A percentile compares a stretch with the other conserved stretches of the same genome.
Conservation (phyloP, 225 moss, liverwort and hornwort species). For the Sphagnum contortum region DNA sequence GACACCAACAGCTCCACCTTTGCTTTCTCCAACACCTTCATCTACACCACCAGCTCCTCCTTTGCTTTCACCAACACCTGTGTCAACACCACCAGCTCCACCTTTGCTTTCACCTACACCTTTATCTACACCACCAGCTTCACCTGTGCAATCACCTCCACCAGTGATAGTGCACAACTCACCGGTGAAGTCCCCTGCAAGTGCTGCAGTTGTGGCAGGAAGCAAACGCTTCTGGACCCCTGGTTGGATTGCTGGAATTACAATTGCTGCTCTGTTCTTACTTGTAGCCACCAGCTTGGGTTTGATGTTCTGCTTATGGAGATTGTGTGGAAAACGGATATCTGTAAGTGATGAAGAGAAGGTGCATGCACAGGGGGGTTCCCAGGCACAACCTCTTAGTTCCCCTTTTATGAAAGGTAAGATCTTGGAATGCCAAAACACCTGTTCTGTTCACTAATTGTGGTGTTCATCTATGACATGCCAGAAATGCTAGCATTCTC, state of each 20-base stretch:
- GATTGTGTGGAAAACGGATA: slow-evolving; percentile 19
- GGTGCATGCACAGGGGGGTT: slow-evolving; percentile 13
- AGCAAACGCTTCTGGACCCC: slow-evolving; percentile 32
- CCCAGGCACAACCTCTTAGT: slow-evolving; percentile 38
- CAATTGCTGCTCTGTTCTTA: slow-evolving; percentile 18
- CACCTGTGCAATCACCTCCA: slow-evolving; percentile 7
- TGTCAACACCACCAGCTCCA: too few relatives aligned
- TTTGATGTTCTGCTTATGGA: slow-evolving; percentile 18
- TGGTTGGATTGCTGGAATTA: slow-evolving; percentile 30
- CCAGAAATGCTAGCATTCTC: too few relatives aligned
- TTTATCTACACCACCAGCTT: neutral
- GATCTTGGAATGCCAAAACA: neutral
- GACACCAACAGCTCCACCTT: too few relatives aligned
- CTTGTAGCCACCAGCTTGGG: slow-evolving; percentile 12
- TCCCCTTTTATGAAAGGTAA: slow-evolving; percentile 22
- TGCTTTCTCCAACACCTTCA: too few relatives aligned
- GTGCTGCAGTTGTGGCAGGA: slow-evolving; percentile 5
- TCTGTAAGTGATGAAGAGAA: slow-evolving; percentile 10
- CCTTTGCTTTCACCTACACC: too few relatives aligned
- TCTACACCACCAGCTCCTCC: too few relatives aligned
- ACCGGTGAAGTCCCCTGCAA: neutral
- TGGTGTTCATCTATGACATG: too few relatives aligned
- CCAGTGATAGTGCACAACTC: neutral
- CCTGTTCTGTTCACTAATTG: slow-evolving; percentile 1
- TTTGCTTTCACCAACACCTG: too few relatives aligned